Percentiles rank a stretch among this genome's conserved stretches.
These are phyloP conservation scores for Chaetomium olivaceum DNA, from an alignment of 2,329 filamentous ascomycete species.

Conservation along the genomic window DNA sequence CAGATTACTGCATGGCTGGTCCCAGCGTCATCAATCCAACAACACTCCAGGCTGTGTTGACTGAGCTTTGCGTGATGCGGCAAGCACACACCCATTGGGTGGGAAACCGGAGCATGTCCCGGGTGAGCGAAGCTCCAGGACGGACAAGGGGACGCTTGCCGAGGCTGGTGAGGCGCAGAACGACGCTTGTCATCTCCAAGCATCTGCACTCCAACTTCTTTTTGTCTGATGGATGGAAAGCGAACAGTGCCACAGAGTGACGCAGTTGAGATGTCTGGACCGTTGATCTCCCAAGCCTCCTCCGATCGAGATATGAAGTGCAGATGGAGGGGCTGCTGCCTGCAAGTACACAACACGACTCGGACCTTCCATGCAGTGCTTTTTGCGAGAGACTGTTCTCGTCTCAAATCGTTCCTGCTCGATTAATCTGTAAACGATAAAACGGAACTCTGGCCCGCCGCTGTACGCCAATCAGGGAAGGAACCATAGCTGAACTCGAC, in stretches of 20 bases:
- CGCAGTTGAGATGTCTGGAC: not conserved
- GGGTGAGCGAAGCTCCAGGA: not conserved
- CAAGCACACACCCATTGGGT: not conserved
- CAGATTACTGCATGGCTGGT: slow-evolving; percentile 4
- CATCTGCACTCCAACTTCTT: not conserved
- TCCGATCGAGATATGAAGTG: not conserved
- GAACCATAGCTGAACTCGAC: not conserved
- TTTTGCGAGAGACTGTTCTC: too few species aligned
- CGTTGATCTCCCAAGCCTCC: not conserved
- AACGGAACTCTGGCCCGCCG: too few species aligned
- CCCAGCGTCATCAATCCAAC: not conserved
- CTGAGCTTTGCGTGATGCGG: not conserved
- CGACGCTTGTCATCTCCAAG: not conserved
- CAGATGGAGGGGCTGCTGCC: not conserved
- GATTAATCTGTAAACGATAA: too few species aligned
- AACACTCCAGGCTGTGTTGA: not conserved
- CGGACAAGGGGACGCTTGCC: not conserved
- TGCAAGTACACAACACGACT: not conserved
- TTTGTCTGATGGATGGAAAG: not conserved
- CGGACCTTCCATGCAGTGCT: too few species aligned
- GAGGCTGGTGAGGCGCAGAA: not conserved
- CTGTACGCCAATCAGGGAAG: not conserved
- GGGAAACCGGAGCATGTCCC: not conserved
- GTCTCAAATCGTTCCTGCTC: too few species aligned
- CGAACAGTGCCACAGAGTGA: not conserved